Conservation (phyloP, 495 filamentous ascomycete genomes). For the Neurospora terricola region DNA sequence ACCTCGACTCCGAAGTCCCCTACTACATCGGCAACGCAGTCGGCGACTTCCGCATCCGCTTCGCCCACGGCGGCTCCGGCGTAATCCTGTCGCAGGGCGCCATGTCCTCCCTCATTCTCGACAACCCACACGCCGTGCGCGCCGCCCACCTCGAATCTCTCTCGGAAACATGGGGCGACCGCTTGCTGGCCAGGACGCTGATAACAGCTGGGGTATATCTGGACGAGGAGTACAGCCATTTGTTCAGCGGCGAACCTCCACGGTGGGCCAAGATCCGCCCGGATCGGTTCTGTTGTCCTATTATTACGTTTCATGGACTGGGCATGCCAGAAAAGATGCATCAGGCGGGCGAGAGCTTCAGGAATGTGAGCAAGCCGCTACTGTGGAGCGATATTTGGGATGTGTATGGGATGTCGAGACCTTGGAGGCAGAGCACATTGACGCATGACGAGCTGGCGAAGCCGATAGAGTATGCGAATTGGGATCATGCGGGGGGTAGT, state of each 20-base stretch:
- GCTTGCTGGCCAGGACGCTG: conserved; percentile 30
- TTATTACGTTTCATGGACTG: conserved; percentile 33
- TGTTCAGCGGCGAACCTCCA: conserved; percentile 39
- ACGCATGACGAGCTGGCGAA: conserved; percentile 15
- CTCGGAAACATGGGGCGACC: conserved; percentile 32
- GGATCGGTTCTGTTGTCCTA: conserved; percentile 31
- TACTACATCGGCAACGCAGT: conserved; percentile 42
- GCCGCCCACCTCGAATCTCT: conserved; percentile 27
- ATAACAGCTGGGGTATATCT: conserved; percentile 31
- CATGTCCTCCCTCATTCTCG: conserved; percentile 24
- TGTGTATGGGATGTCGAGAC: conserved; percentile 23
- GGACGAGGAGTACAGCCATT: conserved; percentile 31
- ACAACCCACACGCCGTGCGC: conserved; percentile 21
- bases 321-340: conserved; percentile 23
- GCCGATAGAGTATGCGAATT: conserved; percentile 19
- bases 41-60: conserved; percentile 35
- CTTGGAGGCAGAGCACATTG: conserved; percentile 20
- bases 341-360: conserved; percentile 25
- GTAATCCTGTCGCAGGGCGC: conserved; percentile 34
- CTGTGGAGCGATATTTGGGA: conserved; percentile 31
- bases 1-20: conserved; percentile 28
- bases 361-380: conserved; percentile 21
- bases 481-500: conserved; percentile 27
- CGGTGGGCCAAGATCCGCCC: conserved; percentile 28
- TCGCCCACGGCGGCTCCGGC: conserved; percentile 39